A percentile compares a stretch with the other conserved stretches of the same genome.
These are phyloP conservation scores for Centrapalus pauciflorus DNA, from an alignment of 129 eudicot genomes.

Conservation along the genomic window DNA sequence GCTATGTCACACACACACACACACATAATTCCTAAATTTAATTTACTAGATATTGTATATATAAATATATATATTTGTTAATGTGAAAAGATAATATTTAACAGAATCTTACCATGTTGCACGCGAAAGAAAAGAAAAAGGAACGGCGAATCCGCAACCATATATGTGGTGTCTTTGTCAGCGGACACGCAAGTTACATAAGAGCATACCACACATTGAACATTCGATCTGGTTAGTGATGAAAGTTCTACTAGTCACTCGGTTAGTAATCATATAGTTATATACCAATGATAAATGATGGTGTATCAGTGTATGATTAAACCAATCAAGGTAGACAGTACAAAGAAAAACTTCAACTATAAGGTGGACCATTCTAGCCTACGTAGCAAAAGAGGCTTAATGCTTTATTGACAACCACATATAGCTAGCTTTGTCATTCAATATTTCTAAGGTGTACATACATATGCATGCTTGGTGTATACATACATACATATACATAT, in stretches of 20 bases:
- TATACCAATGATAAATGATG: slow-evolving; percentile 15
- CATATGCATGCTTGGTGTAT: slow-evolving; percentile 28
- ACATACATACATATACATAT: neutral
- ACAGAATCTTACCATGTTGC: slow-evolving; percentile 58
- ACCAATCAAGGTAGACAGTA: slow-evolving; percentile 27
- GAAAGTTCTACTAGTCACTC: slow-evolving; percentile 19
- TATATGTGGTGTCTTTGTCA: slow-evolving; percentile 43
- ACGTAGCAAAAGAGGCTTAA: slow-evolving; percentile 21
- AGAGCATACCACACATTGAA: slow-evolving; percentile 35
- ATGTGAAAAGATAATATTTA: slow-evolving; percentile 24
- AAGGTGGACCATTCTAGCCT: slow-evolving; percentile 35
- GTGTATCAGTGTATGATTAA: slow-evolving; percentile 18
- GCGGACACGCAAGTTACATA: slow-evolving; percentile 31
- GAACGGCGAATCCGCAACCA: slow-evolving; percentile 56
- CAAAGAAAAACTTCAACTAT: slow-evolving; percentile 12
- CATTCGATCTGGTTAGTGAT: slow-evolving; percentile 28
- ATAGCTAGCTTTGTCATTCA: slow-evolving; percentile 26
- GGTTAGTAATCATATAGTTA: slow-evolving; percentile 27
- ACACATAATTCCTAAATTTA: slow-evolving; percentile 1
- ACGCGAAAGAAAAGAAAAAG: slow-evolving; percentile 61
- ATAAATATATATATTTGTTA: slow-evolving; percentile 6
- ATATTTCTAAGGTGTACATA: slow-evolving; percentile 22
- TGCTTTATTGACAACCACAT: slow-evolving; percentile 33
- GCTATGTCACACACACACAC: neutral
- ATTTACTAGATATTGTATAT: neutral